Evolutionary conservation across 2,329 filamentous ascomycete genomes (phyloP).

Genomic region (Mollisia scopiformis): DNA sequence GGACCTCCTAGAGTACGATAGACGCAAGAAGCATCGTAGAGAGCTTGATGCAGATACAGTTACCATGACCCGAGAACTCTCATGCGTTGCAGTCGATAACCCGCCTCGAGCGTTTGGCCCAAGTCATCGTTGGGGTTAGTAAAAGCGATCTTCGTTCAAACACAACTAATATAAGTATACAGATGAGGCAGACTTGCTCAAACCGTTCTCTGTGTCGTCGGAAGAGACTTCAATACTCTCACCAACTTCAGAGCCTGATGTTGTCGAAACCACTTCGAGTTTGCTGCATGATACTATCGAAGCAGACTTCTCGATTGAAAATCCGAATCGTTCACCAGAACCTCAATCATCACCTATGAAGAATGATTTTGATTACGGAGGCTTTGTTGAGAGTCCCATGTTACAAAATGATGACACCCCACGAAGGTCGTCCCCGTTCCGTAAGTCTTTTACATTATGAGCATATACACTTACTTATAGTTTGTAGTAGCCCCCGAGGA

Average conservation of each 20-base stretch:
- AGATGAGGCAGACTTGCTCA: too few relatives aligned
- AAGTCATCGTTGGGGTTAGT: too few relatives aligned
- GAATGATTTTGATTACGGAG: slow-evolving; percentile 34
- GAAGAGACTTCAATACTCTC: background rate
- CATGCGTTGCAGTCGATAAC: slow-evolving; percentile 4
- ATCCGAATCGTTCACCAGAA: background rate
- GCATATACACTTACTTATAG: slow-evolving; percentile 1
- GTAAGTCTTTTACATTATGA: slow-evolving; percentile 14
- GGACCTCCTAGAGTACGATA: slow-evolving; percentile 32
- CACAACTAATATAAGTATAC: background rate
- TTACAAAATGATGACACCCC: slow-evolving; percentile 7
- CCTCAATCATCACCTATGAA: slow-evolving; percentile 19
- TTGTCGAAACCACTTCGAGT: background rate
- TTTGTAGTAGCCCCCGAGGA: slow-evolving; percentile 29
- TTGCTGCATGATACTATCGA: background rate
- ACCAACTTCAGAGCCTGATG: background rate
- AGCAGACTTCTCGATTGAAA: slow-evolving; percentile 5
- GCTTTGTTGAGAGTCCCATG: slow-evolving; percentile 29
- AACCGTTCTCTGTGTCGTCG: background rate
- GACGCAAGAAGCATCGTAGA: slow-evolving; percentile 19
- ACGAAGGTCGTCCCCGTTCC: slow-evolving; percentile 24
- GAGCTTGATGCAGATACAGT: slow-evolving; percentile 12
- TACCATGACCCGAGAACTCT: slow-evolving; percentile 4
- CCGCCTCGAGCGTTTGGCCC: background rate
- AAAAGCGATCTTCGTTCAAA: background rate